These are phyloP conservation scores for Aspergillus floridensis DNA, from an alignment of 2,329 filamentous ascomycete genomes.

Conservation along the genomic window DNA sequence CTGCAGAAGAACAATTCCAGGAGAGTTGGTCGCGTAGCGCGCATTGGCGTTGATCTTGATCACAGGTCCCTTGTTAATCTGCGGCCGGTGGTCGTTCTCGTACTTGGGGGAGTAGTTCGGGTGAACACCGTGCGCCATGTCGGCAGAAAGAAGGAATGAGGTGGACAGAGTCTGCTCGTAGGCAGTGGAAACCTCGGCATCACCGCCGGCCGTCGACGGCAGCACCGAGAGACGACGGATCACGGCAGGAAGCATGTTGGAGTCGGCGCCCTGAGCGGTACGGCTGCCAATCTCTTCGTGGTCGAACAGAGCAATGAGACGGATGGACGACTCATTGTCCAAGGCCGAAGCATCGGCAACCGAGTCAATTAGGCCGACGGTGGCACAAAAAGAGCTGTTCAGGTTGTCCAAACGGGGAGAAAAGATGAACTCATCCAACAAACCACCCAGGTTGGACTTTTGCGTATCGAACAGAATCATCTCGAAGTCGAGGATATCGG, in stretches of 20 bases:
- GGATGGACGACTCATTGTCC: slow-evolving; percentile 74
- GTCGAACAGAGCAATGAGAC: slow-evolving; percentile 92
- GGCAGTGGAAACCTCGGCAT: slow-evolving; percentile 68
- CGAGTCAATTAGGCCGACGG: slow-evolving; percentile 80
- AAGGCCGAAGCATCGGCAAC: slow-evolving; percentile 63
- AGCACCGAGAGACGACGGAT: slow-evolving; percentile 82
- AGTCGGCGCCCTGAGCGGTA: slow-evolving; percentile 90
- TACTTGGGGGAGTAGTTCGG: slow-evolving; percentile 94
- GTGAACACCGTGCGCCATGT: slow-evolving; percentile 96
- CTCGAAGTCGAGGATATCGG: slow-evolving; percentile 87
- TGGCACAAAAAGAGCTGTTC: slow-evolving; percentile 91
- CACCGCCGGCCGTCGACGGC: slow-evolving; percentile 58
- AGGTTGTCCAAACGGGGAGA: slow-evolving; percentile 94
- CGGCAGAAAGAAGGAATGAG: slow-evolving; percentile 91
- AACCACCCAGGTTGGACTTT: slow-evolving; percentile 79
- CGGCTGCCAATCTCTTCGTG: slow-evolving; percentile 95
- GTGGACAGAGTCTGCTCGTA: slow-evolving; percentile 90
- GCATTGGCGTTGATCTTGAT: slow-evolving; percentile 99
- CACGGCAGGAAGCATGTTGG: slow-evolving; percentile 83
- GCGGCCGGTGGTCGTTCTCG: slow-evolving; percentile 82
- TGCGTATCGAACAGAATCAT: slow-evolving; percentile 97
- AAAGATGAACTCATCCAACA: slow-evolving; percentile 93
- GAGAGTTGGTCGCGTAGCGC: slow-evolving; percentile 93
- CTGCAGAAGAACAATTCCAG: slow-evolving; percentile 87
- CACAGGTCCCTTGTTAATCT: slow-evolving; percentile 94